Percentiles rank a stretch among this genome's conserved stretches.
Conservation (phyloP, 495 filamentous ascomycete genomes). For the Daldinia bambusicola region DNA sequence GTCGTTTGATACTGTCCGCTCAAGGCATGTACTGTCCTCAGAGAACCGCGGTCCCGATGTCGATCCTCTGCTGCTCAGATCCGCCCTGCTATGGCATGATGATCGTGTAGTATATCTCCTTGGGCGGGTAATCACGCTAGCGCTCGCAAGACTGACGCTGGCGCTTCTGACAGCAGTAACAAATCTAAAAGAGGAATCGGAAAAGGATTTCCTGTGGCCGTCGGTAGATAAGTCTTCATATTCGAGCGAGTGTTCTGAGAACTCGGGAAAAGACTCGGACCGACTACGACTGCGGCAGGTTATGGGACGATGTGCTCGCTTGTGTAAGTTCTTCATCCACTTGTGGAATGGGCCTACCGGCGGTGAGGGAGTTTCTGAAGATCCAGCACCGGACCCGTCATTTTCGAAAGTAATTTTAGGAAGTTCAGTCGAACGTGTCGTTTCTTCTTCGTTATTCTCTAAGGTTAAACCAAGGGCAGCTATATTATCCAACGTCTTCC, state of each 20-base stretch:
- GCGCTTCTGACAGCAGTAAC: conserved; percentile 81
- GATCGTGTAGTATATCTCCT: conserved; percentile 62
- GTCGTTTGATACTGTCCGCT: conserved; percentile 67
- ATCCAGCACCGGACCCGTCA: conserved; percentile 18
- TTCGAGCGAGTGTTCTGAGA: conserved; percentile 52
- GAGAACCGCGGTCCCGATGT: conserved; percentile 68
- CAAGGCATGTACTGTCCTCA: conserved; percentile 70
- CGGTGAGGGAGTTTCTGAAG: conserved; percentile 26
- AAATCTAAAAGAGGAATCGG: conserved; percentile 75
- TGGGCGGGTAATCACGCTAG: conserved; percentile 71
- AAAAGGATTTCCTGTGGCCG: conserved; percentile 69
- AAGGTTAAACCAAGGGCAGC: conserved; percentile 52
- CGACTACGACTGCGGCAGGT: conserved; percentile 41
- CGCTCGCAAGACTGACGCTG: conserved; percentile 74
- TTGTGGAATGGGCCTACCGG: conserved; percentile 60
- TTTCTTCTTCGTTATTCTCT: conserved; percentile 47
- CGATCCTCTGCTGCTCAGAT: conserved; percentile 71
- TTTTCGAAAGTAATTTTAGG: conserved; percentile 41
- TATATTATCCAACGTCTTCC: conserved; percentile 58
- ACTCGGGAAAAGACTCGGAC: conserved; percentile 60
- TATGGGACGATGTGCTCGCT: conserved; percentile 57
- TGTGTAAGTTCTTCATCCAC: conserved; percentile 68
- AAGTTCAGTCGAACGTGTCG: conserved; percentile 43
- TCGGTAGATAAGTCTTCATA: conserved; percentile 40
- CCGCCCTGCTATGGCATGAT: conserved; percentile 66